phyloP scores from a whole-genome alignment of 2,329 filamentous ascomycete genomes.

The Xylariaceae sp. region DNA sequence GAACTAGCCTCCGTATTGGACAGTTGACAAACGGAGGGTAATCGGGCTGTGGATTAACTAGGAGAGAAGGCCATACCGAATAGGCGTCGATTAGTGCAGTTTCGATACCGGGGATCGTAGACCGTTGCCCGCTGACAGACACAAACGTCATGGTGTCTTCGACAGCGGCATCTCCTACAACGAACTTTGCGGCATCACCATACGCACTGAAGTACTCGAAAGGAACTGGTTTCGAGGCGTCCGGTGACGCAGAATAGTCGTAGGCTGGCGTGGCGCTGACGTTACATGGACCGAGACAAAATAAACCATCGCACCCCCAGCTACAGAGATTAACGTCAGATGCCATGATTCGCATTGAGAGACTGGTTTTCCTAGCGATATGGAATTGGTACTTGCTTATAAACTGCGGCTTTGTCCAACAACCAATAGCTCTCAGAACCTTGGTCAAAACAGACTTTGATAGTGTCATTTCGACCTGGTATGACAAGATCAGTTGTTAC shows the following conservation, averaged over 20 bases:
- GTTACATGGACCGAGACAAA: slow-evolving; percentile 9
- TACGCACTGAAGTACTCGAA: slow-evolving; percentile 13
- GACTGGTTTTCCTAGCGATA: no score
- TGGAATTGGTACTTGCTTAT: background rate
- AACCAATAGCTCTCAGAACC: slow-evolving; percentile 24
- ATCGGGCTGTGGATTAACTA: slow-evolving; percentile 14
- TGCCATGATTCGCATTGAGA: no score
- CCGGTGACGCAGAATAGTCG: slow-evolving; percentile 5
- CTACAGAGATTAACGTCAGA: no score
- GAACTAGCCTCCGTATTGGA: no score
- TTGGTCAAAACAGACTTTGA: slow-evolving; percentile 23
- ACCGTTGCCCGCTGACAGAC: slow-evolving; percentile 13
- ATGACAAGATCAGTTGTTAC: slow-evolving; percentile 20
- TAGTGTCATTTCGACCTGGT: slow-evolving; percentile 17
- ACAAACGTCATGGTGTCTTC: slow-evolving; percentile 25
- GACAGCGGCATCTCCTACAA: slow-evolving; percentile 10
- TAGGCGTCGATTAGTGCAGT: slow-evolving; percentile 26
- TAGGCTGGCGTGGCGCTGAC: slow-evolving; percentile 6
- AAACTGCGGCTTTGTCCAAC: slow-evolving; percentile 12
- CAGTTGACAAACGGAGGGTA: no score
- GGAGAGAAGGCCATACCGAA: slow-evolving; percentile 13
- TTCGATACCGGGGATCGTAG: slow-evolving; percentile 20
- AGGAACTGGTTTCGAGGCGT: slow-evolving; percentile 2
- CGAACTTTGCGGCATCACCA: slow-evolving; percentile 17
- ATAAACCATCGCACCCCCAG: slow-evolving; percentile 5